Evolutionary conservation across 179 eudicot genomes (phyloP), one percentile per base, ranked within the genome.

Genomic region (Spinacia oleracea): DNA sequence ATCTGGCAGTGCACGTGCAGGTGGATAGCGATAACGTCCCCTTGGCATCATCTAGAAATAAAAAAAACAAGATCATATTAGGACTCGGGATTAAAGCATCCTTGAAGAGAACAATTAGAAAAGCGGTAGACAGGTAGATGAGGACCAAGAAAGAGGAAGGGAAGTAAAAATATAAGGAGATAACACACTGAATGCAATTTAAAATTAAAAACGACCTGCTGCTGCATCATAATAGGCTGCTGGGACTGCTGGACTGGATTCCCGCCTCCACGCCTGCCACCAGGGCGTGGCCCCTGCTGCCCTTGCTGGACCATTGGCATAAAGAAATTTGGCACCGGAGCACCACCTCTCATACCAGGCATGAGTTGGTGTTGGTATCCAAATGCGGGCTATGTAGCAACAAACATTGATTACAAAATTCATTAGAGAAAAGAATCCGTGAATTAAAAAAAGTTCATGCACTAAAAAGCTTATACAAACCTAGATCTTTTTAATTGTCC

Each of bases 331-430:
- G 96, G 92, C 72, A 83, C 62, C 0, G 89, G 90, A 72, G 86
- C 83, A 27, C 86, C 89, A 45, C 90, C 88, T 83, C 92, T 88
- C 79, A 89, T 81, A 70, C 93, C 91, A 14, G 98, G 96, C 83
- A 92, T 89, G 68, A 94, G 83, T 83, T 92, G 97, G 74, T 88
- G 92, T 80, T 89, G 96, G 84, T 92, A 94, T 34, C 96, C 96
- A 83, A 94, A 94, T 46, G 86, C 89, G 73, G 89, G 84, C 87
- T 90, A 87, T 59, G 42, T 48, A 75, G 50, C n/a, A n/a, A 18
- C 11, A 27, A 53, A 23, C 51, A 29, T 48, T 27, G 14, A 11
- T 55, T 10, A n/a, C 18, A 23, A 25, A 32, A 38, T 20, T 25
- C 8, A 27, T 62, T 62, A 29, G 18, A 12, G 5, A 27, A 59